Base-by-base conservation (phyloP, 2,329 filamentous ascomycete genomes). In the Claviceps lovelessii region DNA sequence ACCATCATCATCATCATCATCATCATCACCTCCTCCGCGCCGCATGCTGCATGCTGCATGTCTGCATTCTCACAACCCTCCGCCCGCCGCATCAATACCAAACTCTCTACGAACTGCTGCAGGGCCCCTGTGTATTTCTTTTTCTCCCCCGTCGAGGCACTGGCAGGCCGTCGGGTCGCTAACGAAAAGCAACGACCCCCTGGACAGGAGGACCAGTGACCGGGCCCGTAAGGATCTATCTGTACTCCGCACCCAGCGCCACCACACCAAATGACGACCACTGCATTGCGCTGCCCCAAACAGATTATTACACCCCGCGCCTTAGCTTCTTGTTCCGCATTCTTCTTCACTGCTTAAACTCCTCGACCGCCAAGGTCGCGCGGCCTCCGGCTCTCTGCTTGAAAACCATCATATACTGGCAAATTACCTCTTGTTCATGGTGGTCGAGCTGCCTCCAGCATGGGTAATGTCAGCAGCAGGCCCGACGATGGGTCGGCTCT, bases 391-490 rank as follows among this genome's bases (percentile, higher is more conserved):
- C 51, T 41, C 13, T 13, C 46, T 2, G 31, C 6, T 31, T 39
- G 31, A 2, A 39, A n/a, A 28, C 5, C 19, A 39, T 15, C 35
- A 37, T 44, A 31, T 28, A 17, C 47, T 7, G 48, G 35, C 45
- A 35, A 47, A 28, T 15, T 28, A 33, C n/a, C n/a, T 57, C 54
- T 56, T 53, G 56, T 58, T 57, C 48, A 52, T 48, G 42, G 49
- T 54, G 51, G 54, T 53, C 35, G 51, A 53, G 51, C 55, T 50
- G 49, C 55, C 50, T 52, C 70, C 73, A 79, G 72, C 70, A 98
- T 98, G 93, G 93, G 93, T 67, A 90, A 86, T 75, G 84, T 96
- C 72, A 85, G 83, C 70, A 96, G 90, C 77, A 86, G 84, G 72
- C 83, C 85, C 65, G 90, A 95, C 64, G 90, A 96, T 65, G 87